Conservation (phyloP, 805 yeast species). For the Lachancea dasiensis region DNA sequence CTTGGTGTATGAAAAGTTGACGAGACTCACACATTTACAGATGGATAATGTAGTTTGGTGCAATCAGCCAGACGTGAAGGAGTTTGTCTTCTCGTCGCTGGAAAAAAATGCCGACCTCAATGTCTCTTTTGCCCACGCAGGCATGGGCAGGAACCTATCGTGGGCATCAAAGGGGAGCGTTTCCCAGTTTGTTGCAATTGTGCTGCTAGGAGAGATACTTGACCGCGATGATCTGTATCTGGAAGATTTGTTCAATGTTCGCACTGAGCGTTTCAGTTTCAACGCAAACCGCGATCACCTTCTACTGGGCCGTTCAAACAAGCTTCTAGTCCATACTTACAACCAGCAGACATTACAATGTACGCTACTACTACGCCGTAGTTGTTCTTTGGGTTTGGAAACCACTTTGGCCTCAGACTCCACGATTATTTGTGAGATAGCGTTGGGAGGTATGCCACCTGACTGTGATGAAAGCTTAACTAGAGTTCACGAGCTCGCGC, state of each 20-base stretch:
- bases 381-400: neutral
- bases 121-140: conserved; percentile 25
- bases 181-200: conserved; percentile 20
- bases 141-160: conserved; percentile 27
- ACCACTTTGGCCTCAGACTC: conserved; percentile 2
- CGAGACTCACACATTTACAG: conserved; percentile 19
- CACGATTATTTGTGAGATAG: conserved; percentile 1
- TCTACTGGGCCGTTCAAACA: conserved; percentile 6
- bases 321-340: neutral
- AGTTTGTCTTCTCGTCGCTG: conserved; percentile 16
- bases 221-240: conserved; percentile 21
- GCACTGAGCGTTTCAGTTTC: conserved; percentile 12
- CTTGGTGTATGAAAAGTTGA: conserved; percentile 10
- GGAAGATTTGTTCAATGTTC: conserved; percentile 23
- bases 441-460: neutral
- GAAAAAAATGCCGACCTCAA: conserved; percentile 4
- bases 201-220: conserved; percentile 21
- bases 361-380: conserved; percentile 1
- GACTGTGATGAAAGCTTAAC: neutral
- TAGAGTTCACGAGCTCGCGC: conserved; percentile 4
- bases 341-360: neutral
- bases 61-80: conserved; percentile 26
- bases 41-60: conserved; percentile 31
- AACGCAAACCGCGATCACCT: conserved; percentile 1
- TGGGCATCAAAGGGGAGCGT: conserved; percentile 29